A percentile compares a stretch with the other conserved stretches of the same genome.
phyloP scores from a whole-genome alignment of 352 stramenopile genomes.

The Phytopythium mirpurense region DNA sequence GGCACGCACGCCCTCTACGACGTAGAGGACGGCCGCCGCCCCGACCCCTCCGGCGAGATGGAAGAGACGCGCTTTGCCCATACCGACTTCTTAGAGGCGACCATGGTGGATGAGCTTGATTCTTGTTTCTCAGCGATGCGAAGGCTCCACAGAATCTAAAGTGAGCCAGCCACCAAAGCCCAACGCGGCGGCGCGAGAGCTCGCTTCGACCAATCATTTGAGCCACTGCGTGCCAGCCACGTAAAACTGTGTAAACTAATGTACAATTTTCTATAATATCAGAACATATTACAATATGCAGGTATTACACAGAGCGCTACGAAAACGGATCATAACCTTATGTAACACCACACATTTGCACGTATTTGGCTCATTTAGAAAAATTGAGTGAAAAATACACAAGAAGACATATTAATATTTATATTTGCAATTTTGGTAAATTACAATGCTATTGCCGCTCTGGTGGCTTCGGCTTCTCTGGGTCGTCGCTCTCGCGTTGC shows the following conservation, averaged over 20 bases:
- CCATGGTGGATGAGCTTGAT: slow-evolving; percentile 62
- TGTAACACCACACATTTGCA: too few relatives aligned
- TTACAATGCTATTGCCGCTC: neutral
- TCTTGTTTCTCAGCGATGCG: slow-evolving; percentile 67
- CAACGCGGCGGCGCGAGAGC: neutral
- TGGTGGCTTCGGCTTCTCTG: too few relatives aligned
- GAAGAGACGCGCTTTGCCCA: slow-evolving; percentile 30
- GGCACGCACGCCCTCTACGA: neutral
- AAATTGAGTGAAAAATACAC: too few relatives aligned
- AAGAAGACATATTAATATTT: too few relatives aligned
- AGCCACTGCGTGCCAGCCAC: neutral
- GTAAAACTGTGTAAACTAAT: neutral
- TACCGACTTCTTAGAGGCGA: slow-evolving; percentile 91
- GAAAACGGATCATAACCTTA: too few relatives aligned
- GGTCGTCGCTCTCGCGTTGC: neutral
- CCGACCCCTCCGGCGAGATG: slow-evolving; percentile 12
- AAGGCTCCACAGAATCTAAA: slow-evolving; percentile 64
- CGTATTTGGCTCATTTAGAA: too few relatives aligned
- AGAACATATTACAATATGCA: too few relatives aligned
- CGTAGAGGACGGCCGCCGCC: neutral
- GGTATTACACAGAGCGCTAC: too few relatives aligned
- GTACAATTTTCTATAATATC: too few relatives aligned
- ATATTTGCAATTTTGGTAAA: too few relatives aligned
- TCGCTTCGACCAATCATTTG: slow-evolving; percentile 1
- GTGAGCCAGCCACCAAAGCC: slow-evolving; percentile 5